phyloP scores from a whole-genome alignment of 129 eudicot genomes.

The Chrysanthemum makinoi region DNA sequence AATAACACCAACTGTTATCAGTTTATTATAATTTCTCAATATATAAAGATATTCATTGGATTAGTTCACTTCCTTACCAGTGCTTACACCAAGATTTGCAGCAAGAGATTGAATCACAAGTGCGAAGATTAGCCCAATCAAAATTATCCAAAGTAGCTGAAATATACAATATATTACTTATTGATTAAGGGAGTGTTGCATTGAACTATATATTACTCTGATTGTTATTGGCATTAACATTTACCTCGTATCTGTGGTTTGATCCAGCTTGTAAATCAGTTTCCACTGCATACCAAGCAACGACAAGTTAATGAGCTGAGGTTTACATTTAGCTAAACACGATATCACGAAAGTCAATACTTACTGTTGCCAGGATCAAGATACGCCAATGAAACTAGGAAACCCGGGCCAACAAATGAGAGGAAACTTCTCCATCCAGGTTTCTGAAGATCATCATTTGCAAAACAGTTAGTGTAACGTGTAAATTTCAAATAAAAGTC shows the following conservation, averaged over 20 bases:
- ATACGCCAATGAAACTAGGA: conserved; percentile 59
- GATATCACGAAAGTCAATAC: background rate
- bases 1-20: background rate
- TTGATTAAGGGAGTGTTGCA: background rate
- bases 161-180: background rate
- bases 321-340: background rate
- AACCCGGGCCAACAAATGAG: conserved; percentile 59
- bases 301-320: background rate
- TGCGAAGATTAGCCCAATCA: conserved; percentile 54
- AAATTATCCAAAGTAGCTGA: conserved; percentile 60
- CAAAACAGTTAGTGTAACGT: background rate
- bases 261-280: conserved; percentile 80
- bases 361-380: conserved; percentile 67
- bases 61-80: conserved; percentile 30
- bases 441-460: conserved; percentile 27
- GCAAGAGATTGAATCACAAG: conserved; percentile 61
- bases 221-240: background rate
- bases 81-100: conserved; percentile 61
- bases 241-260: conserved; percentile 56
- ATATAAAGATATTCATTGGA: background rate
- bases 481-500: no score
- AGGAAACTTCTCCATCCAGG: conserved; percentile 51
- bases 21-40: background rate
- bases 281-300: conserved; percentile 40
- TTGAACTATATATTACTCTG: background rate